Evolutionary conservation across 345 rosid genomes (phyloP).

Genomic region (Populus alba): DNA sequence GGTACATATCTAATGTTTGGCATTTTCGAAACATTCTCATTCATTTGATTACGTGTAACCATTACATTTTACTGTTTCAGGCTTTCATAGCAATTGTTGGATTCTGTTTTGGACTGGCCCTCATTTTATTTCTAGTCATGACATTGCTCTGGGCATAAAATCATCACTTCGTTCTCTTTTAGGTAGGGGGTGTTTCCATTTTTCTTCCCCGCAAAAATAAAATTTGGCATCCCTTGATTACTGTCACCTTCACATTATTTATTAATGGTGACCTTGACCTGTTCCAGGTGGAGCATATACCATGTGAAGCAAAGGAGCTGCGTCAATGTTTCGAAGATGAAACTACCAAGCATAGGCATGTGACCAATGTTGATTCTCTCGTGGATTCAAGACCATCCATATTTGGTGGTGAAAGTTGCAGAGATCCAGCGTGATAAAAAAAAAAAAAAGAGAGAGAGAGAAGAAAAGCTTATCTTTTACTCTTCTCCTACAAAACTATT

Average conservation of each 20-base stretch:
- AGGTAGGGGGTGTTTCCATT: neutral
- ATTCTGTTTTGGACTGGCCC: conserved; percentile 74
- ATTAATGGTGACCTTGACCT: neutral
- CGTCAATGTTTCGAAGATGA: no score
- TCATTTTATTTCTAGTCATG: conserved; percentile 54
- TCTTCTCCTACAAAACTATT: no score
- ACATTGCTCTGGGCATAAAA: conserved; percentile 64
- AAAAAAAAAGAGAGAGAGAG: no score
- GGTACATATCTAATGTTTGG: conserved; percentile 34
- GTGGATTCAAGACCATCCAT: no score
- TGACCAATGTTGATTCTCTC: no score
- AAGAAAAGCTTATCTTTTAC: no score
- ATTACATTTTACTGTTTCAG: conserved; percentile 35
- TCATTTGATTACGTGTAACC: neutral
- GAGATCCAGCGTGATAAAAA: no score
- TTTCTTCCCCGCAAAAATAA: neutral
- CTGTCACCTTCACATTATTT: neutral
- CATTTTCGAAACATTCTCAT: neutral
- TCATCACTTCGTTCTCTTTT: neutral
- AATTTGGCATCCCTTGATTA: neutral
- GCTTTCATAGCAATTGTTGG: conserved; percentile 64
- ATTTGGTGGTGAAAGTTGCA: no score
- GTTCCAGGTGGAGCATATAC: no score
- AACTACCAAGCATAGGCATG: no score
- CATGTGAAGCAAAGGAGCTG: no score